Evolutionary conservation across 1,284 basidiomycete species (phyloP), one percentile per base, ranked within the genome.

Genomic region (Melampsora americana): DNA sequence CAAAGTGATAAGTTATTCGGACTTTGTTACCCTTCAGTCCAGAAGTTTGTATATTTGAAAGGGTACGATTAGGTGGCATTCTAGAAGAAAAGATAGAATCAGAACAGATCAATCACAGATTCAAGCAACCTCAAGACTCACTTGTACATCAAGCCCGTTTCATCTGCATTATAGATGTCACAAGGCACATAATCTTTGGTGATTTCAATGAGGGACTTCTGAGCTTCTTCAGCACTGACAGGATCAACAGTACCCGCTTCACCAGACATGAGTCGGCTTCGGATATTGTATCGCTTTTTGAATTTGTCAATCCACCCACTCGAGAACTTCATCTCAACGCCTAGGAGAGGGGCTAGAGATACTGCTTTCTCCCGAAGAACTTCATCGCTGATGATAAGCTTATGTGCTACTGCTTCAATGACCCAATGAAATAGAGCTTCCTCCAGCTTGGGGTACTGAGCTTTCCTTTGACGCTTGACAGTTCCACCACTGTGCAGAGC

Each of bases 401-500:
- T 56, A 64, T 80, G 81, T 23, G 79, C 77, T 74, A 83, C 80
- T 81, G 83, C 82, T 61, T 80, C 73, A 56, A 79, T 66, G 20
- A 81, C 75, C 83, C 83, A 84, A 1, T 82, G 68, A 5, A 78
- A 61, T 11, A 84, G 78, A 1, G 82, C 81, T 26, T 72, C 12
- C 30, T 84, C 81, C 18, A 84, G 81, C 69, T 84, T 79, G 0
- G 82, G 82, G 11, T 78, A 62, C 18, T 3, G 18, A 4, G 50
- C 50, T 23, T 53, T 53, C 18, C 50, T 18, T 53, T 53, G 50
- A 16, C 50, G 14, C 23, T 53, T 53, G 16, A 23, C 16, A 23
- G 50, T 20, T 20, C 50, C 50, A 23, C 50, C 50, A 12, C 23
- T 53, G 50, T 53, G 23, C 23, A 53, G 50, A 23, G 23, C 50